Evolutionary conservation across 345 rosid species (phyloP).

Genomic region (Eucalyptus cladocalyx): DNA sequence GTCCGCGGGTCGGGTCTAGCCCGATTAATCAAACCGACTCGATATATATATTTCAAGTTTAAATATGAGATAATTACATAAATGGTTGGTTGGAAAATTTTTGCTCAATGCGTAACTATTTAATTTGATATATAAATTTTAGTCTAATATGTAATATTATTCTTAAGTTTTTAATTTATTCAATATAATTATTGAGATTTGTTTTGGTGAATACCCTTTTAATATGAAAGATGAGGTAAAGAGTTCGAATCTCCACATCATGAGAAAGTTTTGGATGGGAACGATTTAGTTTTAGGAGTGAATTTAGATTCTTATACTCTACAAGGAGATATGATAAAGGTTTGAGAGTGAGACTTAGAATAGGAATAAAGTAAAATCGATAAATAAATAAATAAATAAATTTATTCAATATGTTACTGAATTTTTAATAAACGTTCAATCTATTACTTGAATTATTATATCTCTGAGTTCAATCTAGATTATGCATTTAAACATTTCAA

Average conservation of each 20-base stretch:
- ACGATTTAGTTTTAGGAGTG: too few relatives aligned
- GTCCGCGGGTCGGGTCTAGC: neutral
- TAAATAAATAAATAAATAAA: too few relatives aligned
- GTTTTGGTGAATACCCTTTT: rapidly evolving
- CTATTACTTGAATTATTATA: too few relatives aligned
- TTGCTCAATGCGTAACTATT: rapidly evolving
- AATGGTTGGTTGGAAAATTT: neutral
- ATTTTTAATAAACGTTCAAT: too few relatives aligned
- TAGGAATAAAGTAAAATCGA: too few relatives aligned
- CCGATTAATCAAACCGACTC: neutral
- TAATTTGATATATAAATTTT: too few relatives aligned
- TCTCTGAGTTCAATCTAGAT: neutral
- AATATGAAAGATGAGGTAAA: too few relatives aligned
- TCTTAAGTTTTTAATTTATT: rapidly evolving
- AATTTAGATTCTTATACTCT: too few relatives aligned
- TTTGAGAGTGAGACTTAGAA: too few relatives aligned
- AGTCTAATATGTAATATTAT: rapidly evolving
- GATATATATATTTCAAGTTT: neutral
- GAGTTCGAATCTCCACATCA: too few relatives aligned
- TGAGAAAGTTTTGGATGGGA: rapidly evolving
- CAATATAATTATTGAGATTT: too few relatives aligned
- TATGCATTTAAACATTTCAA: neutral
- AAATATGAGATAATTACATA: neutral
- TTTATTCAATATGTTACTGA: too few relatives aligned
- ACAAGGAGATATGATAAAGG: rapidly evolving